Conservation (phyloP, 495 filamentous ascomycete genomes). For the Daldinia childiae region DNA sequence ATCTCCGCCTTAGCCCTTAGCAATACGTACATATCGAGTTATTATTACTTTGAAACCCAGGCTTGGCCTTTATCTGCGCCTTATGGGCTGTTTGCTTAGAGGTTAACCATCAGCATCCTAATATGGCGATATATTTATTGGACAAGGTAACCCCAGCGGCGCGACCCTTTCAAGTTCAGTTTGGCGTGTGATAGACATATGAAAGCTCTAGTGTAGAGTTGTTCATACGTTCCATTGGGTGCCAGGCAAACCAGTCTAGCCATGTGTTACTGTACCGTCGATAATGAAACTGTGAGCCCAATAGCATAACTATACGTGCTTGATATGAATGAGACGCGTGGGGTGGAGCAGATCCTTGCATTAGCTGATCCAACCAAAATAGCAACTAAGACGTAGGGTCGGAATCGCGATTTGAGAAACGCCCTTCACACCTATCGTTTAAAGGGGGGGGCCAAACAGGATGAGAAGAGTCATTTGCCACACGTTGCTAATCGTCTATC, state of each 20-base stretch:
- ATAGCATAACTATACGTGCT: slow-evolving; percentile 22
- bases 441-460: slow-evolving; percentile 14
- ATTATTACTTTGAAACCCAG: slow-evolving; percentile 35
- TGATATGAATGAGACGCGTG: slow-evolving; percentile 32
- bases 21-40: slow-evolving; percentile 7
- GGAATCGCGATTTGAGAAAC: slow-evolving; percentile 35
- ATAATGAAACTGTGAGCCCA: slow-evolving; percentile 25
- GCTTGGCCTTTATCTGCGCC: slow-evolving; percentile 16
- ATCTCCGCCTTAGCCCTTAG: slow-evolving; percentile 8
- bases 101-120: neutral
- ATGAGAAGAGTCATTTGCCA: slow-evolving; percentile 34
- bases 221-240: slow-evolving; percentile 25
- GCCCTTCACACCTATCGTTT: slow-evolving; percentile 14
- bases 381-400: slow-evolving; percentile 31
- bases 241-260: slow-evolving; percentile 15
- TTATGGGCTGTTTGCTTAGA: slow-evolving; percentile 25
- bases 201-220: neutral
- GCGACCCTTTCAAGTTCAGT: slow-evolving; percentile 6
- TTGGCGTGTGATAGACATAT: slow-evolving; percentile 21
- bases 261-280: slow-evolving; percentile 30
- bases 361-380: slow-evolving; percentile 27
- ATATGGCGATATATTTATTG: slow-evolving; percentile 32
- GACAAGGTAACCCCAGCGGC: slow-evolving; percentile 24
- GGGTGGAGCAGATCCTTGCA: slow-evolving; percentile 42
- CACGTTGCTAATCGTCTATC: slow-evolving; percentile 30